Evolutionary conservation across 768 basidiomycete species (phyloP).

Genomic region (Paxillus involutus): DNA sequence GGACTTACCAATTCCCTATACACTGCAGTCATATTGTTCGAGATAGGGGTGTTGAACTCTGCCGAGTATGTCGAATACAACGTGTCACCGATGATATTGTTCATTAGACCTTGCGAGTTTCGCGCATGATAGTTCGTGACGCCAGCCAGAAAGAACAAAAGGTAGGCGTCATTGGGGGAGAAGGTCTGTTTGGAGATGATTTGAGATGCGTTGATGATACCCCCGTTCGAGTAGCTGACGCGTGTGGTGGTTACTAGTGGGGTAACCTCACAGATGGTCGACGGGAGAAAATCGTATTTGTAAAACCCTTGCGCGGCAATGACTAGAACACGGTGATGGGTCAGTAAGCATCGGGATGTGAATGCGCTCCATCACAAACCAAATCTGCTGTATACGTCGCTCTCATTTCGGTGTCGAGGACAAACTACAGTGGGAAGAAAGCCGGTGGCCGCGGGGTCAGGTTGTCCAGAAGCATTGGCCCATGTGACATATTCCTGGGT

Average conservation of each 20-base stretch:
- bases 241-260: conserved; percentile 11
- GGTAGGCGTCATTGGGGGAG: neutral
- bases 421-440: conserved; percentile 6
- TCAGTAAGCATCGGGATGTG: neutral
- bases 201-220: neutral
- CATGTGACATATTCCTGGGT: neutral
- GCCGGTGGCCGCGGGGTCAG: neutral
- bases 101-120: too few species aligned
- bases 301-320: conserved; percentile 1
- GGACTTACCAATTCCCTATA: conserved; percentile 4
- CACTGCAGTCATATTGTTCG: neutral
- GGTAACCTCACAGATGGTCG: conserved; percentile 5
- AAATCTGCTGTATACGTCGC: neutral
- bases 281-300: conserved; percentile 15
- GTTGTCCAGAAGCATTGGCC: neutral
- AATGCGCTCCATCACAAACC: neutral
- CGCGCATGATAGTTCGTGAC: too few species aligned
- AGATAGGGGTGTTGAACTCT: neutral
- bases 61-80: too few species aligned
- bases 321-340: conserved; percentile 5
- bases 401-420: neutral
- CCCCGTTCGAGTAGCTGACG: conserved; percentile 11
- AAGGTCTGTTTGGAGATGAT: neutral
- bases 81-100: too few species aligned
- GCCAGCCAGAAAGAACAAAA: conserved; percentile 1